Evolutionary conservation across 1,139 yeast species (phyloP).

Genomic region (Hansenula lynferdii): DNA sequence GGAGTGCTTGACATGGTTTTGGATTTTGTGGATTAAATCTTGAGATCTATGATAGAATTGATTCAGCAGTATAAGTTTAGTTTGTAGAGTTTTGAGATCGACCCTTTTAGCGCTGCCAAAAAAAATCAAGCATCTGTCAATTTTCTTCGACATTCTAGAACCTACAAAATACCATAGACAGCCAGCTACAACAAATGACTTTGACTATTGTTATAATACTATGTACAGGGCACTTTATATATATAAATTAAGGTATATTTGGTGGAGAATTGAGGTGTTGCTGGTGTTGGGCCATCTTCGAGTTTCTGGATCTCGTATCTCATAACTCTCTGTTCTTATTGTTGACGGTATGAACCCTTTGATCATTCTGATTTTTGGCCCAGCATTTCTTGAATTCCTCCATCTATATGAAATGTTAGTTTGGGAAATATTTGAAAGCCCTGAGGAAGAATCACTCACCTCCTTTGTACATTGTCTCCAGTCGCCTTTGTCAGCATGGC

Average conservation of each 20-base stretch:
- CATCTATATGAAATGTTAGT: constrained; percentile 32
- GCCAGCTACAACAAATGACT: too few species aligned
- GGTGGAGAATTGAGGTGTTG: too few species aligned
- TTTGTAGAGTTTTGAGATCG: too few species aligned
- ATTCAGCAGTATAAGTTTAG: too few species aligned
- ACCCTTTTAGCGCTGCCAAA: too few species aligned
- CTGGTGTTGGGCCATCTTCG: too few species aligned
- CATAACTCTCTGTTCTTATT: constrained; percentile 3
- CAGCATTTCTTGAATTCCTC: constrained; percentile 56
- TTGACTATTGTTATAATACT: too few species aligned
- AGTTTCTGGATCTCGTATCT: too few species aligned
- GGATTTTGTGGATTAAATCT: neutral
- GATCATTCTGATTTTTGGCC: constrained; percentile 49
- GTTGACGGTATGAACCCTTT: constrained; percentile 34
- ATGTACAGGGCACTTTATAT: too few species aligned
- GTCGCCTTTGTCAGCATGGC: constrained; percentile 78
- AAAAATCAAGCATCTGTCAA: neutral
- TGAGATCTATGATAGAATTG: neutral
- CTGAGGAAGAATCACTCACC: constrained; percentile 25
- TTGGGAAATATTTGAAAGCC: neutral
- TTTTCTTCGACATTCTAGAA: neutral
- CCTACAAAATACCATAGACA: constrained; percentile 3
- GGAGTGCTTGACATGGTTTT: constrained; percentile 10
- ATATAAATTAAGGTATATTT: too few species aligned
- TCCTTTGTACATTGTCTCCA: constrained; percentile 71